Evolutionary conservation across 371 early-diverging fungal genomes (phyloP), one percentile per base, ranked within the genome.

Genomic region (Mortierella sp.): DNA sequence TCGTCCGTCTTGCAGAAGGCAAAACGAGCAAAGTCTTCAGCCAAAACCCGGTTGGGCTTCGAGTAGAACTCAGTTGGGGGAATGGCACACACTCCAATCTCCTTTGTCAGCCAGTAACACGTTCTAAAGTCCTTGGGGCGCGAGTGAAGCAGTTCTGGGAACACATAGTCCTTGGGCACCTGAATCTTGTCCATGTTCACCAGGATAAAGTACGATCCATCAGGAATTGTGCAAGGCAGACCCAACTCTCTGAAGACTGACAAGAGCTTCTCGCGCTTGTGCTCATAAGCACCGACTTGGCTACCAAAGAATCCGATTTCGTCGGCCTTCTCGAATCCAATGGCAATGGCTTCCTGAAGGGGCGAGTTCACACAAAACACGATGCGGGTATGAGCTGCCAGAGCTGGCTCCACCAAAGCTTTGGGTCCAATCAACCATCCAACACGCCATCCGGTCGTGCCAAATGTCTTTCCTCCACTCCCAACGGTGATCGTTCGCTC

Each of bases 371-470:
- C 90, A 61, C 92, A 89, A 69, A 96, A 98, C 0, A 95, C 93
- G 42, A 95, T 87, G 67, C 94, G 93, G 27, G 94, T 92, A 72
- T 97, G 97, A 1, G 96, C 95, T 27, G 94, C 87, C 80, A 95
- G 87, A 0, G 91, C 86, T 14, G 93, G 84, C 34, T 91, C 84
- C 55, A 94, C 85, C 45, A 97, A 67, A 21, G 87, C 82, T 24
- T 85, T 87, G 27, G 95, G 93, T 9, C 94, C 97, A 52, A 96
- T 87, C 45, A 91, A 78, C 97, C 97, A 98, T 47, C 98, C 98
- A 23, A 98, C 87, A 65, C 97, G 94, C 98, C 98, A 98, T 21
- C 98, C 98, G 1, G 98, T 98, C 8, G 95, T 93, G 23, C 96
- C 95, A 82, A 96, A 95, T 59, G 92, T 90, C 79, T 98, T 98